These are phyloP conservation scores for Lipomyces yamanashiensis DNA, from an alignment of 805 yeast species.

Conservation along the genomic window DNA sequence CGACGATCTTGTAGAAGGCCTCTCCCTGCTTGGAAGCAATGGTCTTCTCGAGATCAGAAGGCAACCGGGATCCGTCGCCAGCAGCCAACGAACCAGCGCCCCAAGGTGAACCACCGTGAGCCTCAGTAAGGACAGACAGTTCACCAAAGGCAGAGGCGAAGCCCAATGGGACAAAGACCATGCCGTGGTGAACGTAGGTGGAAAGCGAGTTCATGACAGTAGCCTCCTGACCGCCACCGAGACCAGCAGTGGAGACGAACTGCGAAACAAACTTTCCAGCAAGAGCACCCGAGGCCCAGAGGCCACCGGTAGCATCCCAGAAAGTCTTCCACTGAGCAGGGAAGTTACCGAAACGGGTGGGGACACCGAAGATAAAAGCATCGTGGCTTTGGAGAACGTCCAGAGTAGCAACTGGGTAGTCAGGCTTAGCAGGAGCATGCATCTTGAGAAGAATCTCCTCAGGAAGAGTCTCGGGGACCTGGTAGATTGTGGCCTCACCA, in stretches of 20 bases:
- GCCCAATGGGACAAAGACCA: conserved; percentile 80
- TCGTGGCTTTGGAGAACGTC: conserved; percentile 68
- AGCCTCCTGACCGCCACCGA: conserved; percentile 83
- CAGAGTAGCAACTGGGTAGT: conserved; percentile 64
- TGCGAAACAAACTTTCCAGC: conserved; percentile 75
- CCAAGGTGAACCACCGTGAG: conserved; percentile 83
- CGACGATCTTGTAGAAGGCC: conserved; percentile 56
- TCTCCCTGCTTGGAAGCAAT: conserved; percentile 71
- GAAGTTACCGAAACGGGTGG: conserved; percentile 81
- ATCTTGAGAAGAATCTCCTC: conserved; percentile 59
- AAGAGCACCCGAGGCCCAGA: conserved; percentile 77
- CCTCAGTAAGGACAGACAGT: conserved; percentile 60
- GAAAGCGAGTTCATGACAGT: conserved; percentile 69
- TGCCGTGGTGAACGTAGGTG: conserved; percentile 76
- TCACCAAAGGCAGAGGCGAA: conserved; percentile 62
- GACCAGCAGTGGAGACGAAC: conserved; percentile 74
- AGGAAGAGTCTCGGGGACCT: conserved; percentile 76
- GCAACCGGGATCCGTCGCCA: conserved; percentile 73
- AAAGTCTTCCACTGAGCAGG: conserved; percentile 80
- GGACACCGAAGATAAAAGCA: conserved; percentile 82
- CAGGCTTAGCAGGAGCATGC: conserved; percentile 67
- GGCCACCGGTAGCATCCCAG: conserved; percentile 77
- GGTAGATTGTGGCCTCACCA: conserved; percentile 67
- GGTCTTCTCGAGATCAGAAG: conserved; percentile 64
- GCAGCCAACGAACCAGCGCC: conserved; percentile 86